These are phyloP conservation scores for Rhizopus sp. DNA, from an alignment of 371 early-diverging fungal species.

Conservation along the genomic window DNA sequence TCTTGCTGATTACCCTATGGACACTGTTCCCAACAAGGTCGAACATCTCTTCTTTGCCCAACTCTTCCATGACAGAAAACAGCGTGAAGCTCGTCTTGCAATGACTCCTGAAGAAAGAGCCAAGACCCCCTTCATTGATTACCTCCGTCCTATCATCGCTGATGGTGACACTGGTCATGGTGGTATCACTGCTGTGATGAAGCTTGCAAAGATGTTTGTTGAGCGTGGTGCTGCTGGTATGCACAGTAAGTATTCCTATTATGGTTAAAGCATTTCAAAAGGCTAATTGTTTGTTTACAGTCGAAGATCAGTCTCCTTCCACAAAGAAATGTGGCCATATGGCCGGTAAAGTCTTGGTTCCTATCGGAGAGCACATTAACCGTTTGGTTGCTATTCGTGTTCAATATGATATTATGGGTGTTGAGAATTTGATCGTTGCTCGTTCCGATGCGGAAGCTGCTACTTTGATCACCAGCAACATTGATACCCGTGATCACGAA, in stretches of 20 bases:
- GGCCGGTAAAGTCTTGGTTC: conserved; percentile 98
- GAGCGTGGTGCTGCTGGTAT: conserved; percentile 94
- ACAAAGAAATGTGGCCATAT: conserved; percentile 99
- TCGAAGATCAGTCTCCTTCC: conserved; percentile 95
- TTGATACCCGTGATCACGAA: conserved; percentile 95
- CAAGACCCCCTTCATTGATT: conserved; percentile 81
- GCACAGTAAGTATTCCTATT: conserved; percentile 51
- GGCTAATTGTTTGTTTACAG: conserved; percentile 15
- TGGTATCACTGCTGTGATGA: conserved; percentile 93
- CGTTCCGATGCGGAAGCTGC: conserved; percentile 99
- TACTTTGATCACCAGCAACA: conserved; percentile 93
- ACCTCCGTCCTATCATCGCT: conserved; percentile 94
- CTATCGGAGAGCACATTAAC: conserved; percentile 96
- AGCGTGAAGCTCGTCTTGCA: conserved; percentile 85
- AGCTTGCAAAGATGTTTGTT: conserved; percentile 93
- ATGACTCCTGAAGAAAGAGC: conserved; percentile 72
- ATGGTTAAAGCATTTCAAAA: background rate
- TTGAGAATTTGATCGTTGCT: conserved; percentile 92
- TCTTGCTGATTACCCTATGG: conserved; percentile 98
- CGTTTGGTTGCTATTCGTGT: conserved; percentile 94
- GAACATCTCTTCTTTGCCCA: conserved; percentile 98
- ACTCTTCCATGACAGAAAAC: conserved; percentile 97
- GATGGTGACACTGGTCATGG: conserved; percentile 99
- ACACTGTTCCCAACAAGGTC: conserved; percentile 98
- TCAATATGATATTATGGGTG: conserved; percentile 98